Percentiles rank a stretch among this genome's conserved stretches.
phyloP scores from a whole-genome alignment of 495 filamentous ascomycete species.

The Beverwykella pulmonaria region DNA sequence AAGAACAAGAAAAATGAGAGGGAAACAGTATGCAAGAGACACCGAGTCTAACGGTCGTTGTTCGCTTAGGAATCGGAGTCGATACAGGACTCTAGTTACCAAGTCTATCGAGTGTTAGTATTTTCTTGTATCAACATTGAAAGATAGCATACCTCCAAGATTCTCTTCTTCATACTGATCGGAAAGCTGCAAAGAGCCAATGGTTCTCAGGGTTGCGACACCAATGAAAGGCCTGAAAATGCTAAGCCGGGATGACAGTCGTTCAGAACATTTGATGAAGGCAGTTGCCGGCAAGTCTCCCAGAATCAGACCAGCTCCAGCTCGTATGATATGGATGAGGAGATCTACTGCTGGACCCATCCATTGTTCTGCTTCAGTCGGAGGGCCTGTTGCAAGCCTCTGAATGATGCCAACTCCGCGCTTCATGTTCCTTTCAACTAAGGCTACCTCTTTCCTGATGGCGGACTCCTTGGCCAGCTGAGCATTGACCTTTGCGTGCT shows the following conservation, averaged over 20 bases:
- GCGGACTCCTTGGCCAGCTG: slow-evolving; percentile 83
- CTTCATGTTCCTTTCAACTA: slow-evolving; percentile 67
- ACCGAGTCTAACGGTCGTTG: slow-evolving; percentile 87
- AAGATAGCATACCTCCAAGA: slow-evolving; percentile 54
- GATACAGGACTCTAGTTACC: slow-evolving; percentile 85
- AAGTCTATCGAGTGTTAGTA: slow-evolving; percentile 57
- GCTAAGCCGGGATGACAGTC: slow-evolving; percentile 75
- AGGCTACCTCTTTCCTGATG: slow-evolving; percentile 70
- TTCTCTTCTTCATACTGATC: slow-evolving; percentile 73
- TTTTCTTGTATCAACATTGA: neutral
- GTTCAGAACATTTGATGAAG: slow-evolving; percentile 75
- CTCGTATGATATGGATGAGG: slow-evolving; percentile 69
- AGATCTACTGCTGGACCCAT: slow-evolving; percentile 74
- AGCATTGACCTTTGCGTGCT: slow-evolving; percentile 85
- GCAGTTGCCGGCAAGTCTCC: slow-evolving; percentile 77
- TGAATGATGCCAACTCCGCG: slow-evolving; percentile 83
- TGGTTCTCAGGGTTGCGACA: slow-evolving; percentile 77
- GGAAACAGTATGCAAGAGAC: slow-evolving; percentile 83
- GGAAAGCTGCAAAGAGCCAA: slow-evolving; percentile 71
- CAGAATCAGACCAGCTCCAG: slow-evolving; percentile 78
- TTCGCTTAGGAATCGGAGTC: slow-evolving; percentile 84
- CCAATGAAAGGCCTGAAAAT: slow-evolving; percentile 78
- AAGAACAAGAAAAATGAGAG: slow-evolving; percentile 75
- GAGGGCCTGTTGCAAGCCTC: slow-evolving; percentile 79
- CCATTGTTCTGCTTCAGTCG: slow-evolving; percentile 82